Conservation (phyloP, 164 flowering plant genomes). For the Macadamia tetraphylla region DNA sequence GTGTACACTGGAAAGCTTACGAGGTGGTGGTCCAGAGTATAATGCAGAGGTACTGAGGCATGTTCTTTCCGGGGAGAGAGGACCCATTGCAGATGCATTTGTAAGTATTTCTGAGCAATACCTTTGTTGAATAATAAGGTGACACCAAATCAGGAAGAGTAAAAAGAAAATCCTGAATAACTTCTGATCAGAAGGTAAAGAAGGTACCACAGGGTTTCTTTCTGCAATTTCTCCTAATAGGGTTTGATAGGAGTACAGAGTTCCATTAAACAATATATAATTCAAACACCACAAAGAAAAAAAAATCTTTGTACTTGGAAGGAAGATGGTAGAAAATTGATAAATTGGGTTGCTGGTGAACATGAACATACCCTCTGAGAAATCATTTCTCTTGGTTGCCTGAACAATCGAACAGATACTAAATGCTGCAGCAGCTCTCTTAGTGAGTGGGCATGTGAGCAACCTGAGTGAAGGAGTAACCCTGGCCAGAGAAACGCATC, state of each 20-base stretch:
- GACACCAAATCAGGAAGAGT: background rate
- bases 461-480: slow-evolving; percentile 59
- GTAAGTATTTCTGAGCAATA: slow-evolving; percentile 34
- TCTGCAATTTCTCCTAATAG: too few relatives aligned
- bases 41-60: slow-evolving; percentile 63
- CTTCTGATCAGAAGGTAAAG: background rate
- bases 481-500: slow-evolving; percentile 68
- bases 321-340: too few relatives aligned
- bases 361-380: background rate
- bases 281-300: too few relatives aligned
- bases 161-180: background rate
- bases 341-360: too few relatives aligned
- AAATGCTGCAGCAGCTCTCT: slow-evolving; percentile 83
- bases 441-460: slow-evolving; percentile 58
- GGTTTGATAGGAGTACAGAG: too few relatives aligned
- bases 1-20: slow-evolving; percentile 64
- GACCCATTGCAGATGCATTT: slow-evolving; percentile 82
- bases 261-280: too few relatives aligned
- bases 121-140: background rate
- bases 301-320: too few relatives aligned
- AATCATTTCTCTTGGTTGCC: background rate
- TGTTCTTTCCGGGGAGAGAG: slow-evolving; percentile 76
- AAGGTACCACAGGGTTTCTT: too few relatives aligned
- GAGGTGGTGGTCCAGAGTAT: slow-evolving; percentile 75
- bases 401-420: slow-evolving; percentile 41